phyloP scores from a whole-genome alignment of 768 basidiomycete genomes.

The Boletellus emodensis region DNA sequence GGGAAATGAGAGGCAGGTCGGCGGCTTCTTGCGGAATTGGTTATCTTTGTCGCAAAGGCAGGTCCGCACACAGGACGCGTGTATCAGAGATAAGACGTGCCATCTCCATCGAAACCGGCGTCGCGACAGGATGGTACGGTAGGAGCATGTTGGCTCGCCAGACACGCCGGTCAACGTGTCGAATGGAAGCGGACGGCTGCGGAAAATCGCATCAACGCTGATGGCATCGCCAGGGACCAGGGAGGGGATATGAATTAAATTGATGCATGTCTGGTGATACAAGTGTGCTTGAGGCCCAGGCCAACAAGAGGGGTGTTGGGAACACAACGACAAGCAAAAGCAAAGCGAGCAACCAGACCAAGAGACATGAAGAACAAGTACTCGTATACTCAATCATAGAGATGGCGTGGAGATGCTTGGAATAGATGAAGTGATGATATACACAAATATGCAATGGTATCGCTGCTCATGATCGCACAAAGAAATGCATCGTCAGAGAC shows the following conservation, averaged over 20 bases:
- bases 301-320: slow-evolving; percentile 24
- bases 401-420: slow-evolving; percentile 26
- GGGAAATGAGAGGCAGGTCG: not conserved
- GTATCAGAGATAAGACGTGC: not conserved
- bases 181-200: not conserved
- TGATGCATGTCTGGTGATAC: slow-evolving; percentile 32
- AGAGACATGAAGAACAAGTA: slow-evolving; percentile 18
- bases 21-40: slow-evolving; percentile 3
- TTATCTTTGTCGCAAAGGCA: slow-evolving; percentile 7
- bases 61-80: not conserved
- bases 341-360: slow-evolving; percentile 29
- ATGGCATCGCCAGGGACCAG: slow-evolving; percentile 3
- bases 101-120: not conserved
- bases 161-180: not conserved
- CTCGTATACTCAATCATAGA: slow-evolving; percentile 25
- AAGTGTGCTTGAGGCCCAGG: slow-evolving; percentile 24
- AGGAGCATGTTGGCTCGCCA: not conserved
- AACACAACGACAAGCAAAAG: slow-evolving; percentile 28
- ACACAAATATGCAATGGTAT: slow-evolving; percentile 33
- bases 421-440: slow-evolving; percentile 34
- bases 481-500: not conserved
- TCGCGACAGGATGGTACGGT: not conserved
- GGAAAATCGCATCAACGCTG: slow-evolving; percentile 7
- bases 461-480: slow-evolving; percentile 9
- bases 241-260: slow-evolving; percentile 25